phyloP scores from a whole-genome alignment of 2,329 filamentous ascomycete species.

The Chalaropsis ovoidea region DNA sequence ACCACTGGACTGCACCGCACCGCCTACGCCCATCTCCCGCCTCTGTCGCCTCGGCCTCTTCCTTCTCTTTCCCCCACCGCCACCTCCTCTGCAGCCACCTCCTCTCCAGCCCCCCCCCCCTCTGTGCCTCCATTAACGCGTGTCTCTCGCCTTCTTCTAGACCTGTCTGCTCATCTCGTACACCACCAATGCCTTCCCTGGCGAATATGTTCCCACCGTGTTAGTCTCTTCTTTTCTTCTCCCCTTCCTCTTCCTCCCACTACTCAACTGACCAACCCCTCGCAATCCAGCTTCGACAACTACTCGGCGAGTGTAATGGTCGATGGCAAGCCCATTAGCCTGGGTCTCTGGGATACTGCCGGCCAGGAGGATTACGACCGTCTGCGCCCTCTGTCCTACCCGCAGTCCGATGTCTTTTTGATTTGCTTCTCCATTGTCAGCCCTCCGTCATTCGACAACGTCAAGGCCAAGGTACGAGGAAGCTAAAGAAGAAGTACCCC shows the following conservation, averaged over 20 bases:
- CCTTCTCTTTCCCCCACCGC: constrained; percentile 20
- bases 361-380: constrained; percentile 98
- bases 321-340: constrained; percentile 91
- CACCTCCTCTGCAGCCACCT: constrained; percentile 16
- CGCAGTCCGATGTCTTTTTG: constrained; percentile 94
- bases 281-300: constrained; percentile 80
- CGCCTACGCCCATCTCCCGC: constrained; percentile 17
- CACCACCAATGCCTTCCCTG: constrained; percentile 98
- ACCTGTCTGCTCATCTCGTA: constrained; percentile 99
- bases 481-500: neutral
- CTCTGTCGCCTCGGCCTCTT: neutral
- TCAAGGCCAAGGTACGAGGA: constrained; percentile 78
- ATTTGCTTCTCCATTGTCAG: constrained; percentile 98
- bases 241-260: neutral
- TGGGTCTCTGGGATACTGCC: constrained; percentile 96
- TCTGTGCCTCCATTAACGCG: constrained; percentile 27
- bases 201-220: constrained; percentile 99
- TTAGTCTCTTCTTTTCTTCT: constrained; percentile 39
- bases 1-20: no score
- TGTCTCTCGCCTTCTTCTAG: constrained; percentile 40
- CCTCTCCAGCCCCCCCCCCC: constrained; percentile 7
- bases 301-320: constrained; percentile 99
- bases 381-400: constrained; percentile 88
- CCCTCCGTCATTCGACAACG: constrained; percentile 97
- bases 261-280: constrained; percentile 15